These are phyloP conservation scores for Dillenia turbinata DNA, from an alignment of 164 flowering plant species.

Conservation along the genomic window DNA sequence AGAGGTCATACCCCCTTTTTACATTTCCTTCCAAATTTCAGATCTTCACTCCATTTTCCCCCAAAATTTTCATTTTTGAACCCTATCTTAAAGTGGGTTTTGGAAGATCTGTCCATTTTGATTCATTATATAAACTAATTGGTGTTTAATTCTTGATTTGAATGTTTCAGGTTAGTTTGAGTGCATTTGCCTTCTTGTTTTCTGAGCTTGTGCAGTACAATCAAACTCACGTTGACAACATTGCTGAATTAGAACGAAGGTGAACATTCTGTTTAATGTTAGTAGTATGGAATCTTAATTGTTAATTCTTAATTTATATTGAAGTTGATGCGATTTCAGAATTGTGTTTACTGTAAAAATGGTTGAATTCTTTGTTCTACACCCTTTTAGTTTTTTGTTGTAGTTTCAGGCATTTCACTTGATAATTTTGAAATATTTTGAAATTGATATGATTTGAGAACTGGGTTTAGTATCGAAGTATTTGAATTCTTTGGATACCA, in stretches of 20 bases:
- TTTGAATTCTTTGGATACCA: too few species aligned
- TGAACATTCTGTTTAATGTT: constrained; percentile 13
- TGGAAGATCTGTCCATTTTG: neutral
- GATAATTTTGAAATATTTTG: too few species aligned
- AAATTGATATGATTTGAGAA: too few species aligned
- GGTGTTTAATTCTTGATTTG: neutral
- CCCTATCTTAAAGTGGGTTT: neutral
- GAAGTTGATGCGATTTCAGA: too few species aligned
- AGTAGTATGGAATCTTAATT: neutral
- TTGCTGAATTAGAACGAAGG: constrained; percentile 93
- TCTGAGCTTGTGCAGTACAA: constrained; percentile 98
- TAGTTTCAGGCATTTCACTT: too few species aligned
- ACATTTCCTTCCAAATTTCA: neutral
- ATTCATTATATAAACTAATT: neutral
- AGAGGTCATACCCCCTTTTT: constrained; percentile 49
- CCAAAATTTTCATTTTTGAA: neutral
- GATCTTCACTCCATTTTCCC: constrained; percentile 1
- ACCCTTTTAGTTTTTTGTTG: too few species aligned
- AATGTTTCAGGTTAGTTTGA: constrained; percentile 81
- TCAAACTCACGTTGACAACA: constrained; percentile 96
- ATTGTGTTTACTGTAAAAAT: too few species aligned
- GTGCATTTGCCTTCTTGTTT: constrained; percentile 91
- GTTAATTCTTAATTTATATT: too few species aligned
- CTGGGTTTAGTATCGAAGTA: too few species aligned
- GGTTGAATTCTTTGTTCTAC: too few species aligned